Evolutionary conservation across 1,284 basidiomycete species (phyloP).

Genomic region (Sporisorium sorghi): DNA sequence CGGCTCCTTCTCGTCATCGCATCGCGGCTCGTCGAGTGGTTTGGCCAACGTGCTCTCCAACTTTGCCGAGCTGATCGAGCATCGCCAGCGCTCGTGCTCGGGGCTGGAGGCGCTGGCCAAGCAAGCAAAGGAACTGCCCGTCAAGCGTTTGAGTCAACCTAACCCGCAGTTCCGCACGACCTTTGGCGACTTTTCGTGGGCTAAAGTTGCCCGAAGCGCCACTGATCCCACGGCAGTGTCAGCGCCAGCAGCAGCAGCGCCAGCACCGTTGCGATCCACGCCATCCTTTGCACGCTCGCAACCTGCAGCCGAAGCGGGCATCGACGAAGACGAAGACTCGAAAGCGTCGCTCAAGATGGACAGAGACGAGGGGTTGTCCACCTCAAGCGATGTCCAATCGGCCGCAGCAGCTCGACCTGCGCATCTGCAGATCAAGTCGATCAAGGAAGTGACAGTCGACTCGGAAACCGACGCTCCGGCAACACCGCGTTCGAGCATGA

Average conservation of each 20-base stretch:
- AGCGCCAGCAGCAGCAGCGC: not conserved
- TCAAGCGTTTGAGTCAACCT: slow-evolving; percentile 49
- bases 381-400: not conserved
- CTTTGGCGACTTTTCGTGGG: slow-evolving; percentile 43
- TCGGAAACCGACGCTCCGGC: slow-evolving; percentile 24
- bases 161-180: slow-evolving; percentile 46
- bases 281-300: not conserved
- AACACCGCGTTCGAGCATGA: slow-evolving; percentile 36
- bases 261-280: slow-evolving; percentile 3
- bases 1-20: slow-evolving; percentile 32
- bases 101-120: slow-evolving; percentile 45
- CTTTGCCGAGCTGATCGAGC: slow-evolving; percentile 49
- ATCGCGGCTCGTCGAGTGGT: slow-evolving; percentile 31
- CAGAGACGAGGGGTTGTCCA: slow-evolving; percentile 5
- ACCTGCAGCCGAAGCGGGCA: slow-evolving; percentile 15
- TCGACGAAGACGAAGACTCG: slow-evolving; percentile 6
- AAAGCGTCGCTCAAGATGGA: slow-evolving; percentile 2
- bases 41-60: slow-evolving; percentile 42
- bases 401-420: slow-evolving; percentile 7
- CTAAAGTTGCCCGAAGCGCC: slow-evolving; percentile 6
- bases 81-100: slow-evolving; percentile 50
- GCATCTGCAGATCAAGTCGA: slow-evolving; percentile 25
- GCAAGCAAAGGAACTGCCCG: slow-evolving; percentile 40
- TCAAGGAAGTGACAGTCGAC: slow-evolving; percentile 18
- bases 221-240: slow-evolving; percentile 3